Evolutionary conservation across 345 rosid genomes (phyloP), one percentile per base, ranked within the genome.

Genomic region (Noccaea bulbosa): DNA sequence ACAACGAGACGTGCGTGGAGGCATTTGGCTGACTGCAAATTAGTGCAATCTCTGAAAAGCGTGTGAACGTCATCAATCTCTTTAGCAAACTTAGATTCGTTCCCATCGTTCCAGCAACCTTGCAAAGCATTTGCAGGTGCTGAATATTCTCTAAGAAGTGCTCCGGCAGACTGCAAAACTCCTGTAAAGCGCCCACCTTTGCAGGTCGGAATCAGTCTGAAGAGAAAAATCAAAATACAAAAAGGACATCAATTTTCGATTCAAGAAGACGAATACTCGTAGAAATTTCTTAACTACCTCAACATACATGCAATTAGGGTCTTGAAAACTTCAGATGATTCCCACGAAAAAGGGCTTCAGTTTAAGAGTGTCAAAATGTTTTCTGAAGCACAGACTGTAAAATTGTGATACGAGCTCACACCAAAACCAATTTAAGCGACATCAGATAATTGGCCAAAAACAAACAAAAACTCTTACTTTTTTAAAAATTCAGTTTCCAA

Each of bases 1-100:
- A 83, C 87, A 75, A 83, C 24, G 52, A 83, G 73, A 80, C 79
- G 78, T 3, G 81, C 71, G 37, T 86, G 87, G 35, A 84, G 75
- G 12, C 70, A 20, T 78, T 78, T 84, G 35, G 76, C 81, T 63
- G 43, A 55, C 10, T 69, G 69, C 41, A 71, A 14, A 8, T 43
- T 65, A 47, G 78, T 79, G 78, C 88, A 86, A 9, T 73, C 68
- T 61, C 58, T 59, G 67, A 81, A 82, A 35, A 82, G 69, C 55
- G 1, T 9, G 57, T 74, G 73, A 44, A 86, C 80, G 74, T 67
- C 53, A 65, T 22, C 58, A 32, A 17, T 17, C 53, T 47, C 59
- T 53, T 45, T 1, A 24, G 1, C 20, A 17, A 17, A 17, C 20
- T 17, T 17, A 17, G 20, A 10, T 22, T 43, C 64, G 51, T 11